A percentile compares a stretch with the other conserved stretches of the same genome.
Evolutionary conservation across 2,329 filamentous ascomycete species (phyloP).

Genomic region (Diplodia mutila): DNA sequence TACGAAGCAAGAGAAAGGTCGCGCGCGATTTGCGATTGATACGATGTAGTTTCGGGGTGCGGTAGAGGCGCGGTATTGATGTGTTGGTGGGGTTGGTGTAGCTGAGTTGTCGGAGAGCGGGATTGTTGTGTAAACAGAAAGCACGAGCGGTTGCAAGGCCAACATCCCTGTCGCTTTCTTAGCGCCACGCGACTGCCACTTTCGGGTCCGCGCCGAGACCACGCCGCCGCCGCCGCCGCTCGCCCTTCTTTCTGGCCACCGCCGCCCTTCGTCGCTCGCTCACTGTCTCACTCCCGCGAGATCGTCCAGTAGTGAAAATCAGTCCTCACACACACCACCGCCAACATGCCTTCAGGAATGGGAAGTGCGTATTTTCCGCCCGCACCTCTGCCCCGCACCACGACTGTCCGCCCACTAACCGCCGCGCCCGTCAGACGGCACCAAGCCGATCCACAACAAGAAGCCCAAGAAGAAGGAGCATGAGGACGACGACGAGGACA

Average conservation of each 20-base stretch:
- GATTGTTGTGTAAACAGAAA: slow-evolving; percentile 23
- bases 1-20: neutral
- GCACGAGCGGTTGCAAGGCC: neutral
- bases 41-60: neutral
- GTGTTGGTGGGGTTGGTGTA: neutral
- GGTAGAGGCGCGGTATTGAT: neutral
- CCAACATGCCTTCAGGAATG: slow-evolving; percentile 55
- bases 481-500: slow-evolving; percentile 85
- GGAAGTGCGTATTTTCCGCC: slow-evolving; percentile 45
- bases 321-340: slow-evolving; percentile 31
- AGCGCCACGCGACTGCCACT: slow-evolving; percentile 4
- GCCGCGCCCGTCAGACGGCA: slow-evolving; percentile 46
- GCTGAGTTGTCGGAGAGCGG: neutral
- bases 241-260: slow-evolving; percentile 26
- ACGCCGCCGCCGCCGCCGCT: neutral
- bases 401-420: slow-evolving; percentile 31
- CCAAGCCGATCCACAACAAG: slow-evolving; percentile 69
- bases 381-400: neutral
- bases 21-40: neutral
- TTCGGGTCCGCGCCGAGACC: neutral
- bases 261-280: slow-evolving; percentile 23
- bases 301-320: neutral
- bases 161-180: slow-evolving; percentile 2
- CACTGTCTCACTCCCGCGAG: slow-evolving; percentile 10
- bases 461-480: slow-evolving; percentile 80